Evolutionary conservation across 2,329 filamentous ascomycete genomes (phyloP).

Genomic region (Verticillium longisporum): DNA sequence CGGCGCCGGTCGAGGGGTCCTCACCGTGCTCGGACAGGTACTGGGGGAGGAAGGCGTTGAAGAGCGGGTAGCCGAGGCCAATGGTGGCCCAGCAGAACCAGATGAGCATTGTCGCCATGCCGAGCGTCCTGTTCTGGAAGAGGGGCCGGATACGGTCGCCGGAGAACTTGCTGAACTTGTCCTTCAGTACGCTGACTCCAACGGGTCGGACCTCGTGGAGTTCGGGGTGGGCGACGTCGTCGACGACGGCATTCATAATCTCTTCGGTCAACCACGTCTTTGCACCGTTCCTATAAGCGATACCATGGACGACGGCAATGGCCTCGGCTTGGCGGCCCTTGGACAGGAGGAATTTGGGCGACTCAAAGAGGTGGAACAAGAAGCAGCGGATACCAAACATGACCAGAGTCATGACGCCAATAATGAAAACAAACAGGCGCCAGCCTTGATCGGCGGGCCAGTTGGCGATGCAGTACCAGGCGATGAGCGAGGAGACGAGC

Average conservation of each 20-base stretch:
- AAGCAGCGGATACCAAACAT: slow-evolving; percentile 78
- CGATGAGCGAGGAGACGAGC: slow-evolving; percentile 62
- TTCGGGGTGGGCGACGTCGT: background rate
- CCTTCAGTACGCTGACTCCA: slow-evolving; percentile 37
- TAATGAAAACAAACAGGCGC: slow-evolving; percentile 65
- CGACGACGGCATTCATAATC: slow-evolving; percentile 49
- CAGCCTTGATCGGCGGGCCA: slow-evolving; percentile 66
- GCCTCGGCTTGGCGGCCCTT: slow-evolving; percentile 72
- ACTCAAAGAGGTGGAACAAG: slow-evolving; percentile 76
- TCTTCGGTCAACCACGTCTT: slow-evolving; percentile 74
- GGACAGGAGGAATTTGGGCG: slow-evolving; percentile 75
- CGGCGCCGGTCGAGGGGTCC: slow-evolving; percentile 14
- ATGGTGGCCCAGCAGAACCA: slow-evolving; percentile 81
- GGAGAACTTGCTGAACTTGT: slow-evolving; percentile 61
- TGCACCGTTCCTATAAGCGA: slow-evolving; percentile 63
- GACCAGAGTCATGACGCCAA: slow-evolving; percentile 64
- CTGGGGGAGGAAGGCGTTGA: slow-evolving; percentile 86
- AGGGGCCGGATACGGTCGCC: slow-evolving; percentile 60
- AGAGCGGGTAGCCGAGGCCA: slow-evolving; percentile 81
- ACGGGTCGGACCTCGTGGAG: slow-evolving; percentile 2
- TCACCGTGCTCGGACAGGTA: slow-evolving; percentile 52
- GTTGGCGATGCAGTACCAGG: slow-evolving; percentile 69
- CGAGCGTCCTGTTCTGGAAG: slow-evolving; percentile 47
- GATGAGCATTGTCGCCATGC: slow-evolving; percentile 45
- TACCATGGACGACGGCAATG: slow-evolving; percentile 70